Evolutionary conservation across 495 filamentous ascomycete genomes (phyloP).

Genomic region (Trichoderma erinaceum): DNA sequence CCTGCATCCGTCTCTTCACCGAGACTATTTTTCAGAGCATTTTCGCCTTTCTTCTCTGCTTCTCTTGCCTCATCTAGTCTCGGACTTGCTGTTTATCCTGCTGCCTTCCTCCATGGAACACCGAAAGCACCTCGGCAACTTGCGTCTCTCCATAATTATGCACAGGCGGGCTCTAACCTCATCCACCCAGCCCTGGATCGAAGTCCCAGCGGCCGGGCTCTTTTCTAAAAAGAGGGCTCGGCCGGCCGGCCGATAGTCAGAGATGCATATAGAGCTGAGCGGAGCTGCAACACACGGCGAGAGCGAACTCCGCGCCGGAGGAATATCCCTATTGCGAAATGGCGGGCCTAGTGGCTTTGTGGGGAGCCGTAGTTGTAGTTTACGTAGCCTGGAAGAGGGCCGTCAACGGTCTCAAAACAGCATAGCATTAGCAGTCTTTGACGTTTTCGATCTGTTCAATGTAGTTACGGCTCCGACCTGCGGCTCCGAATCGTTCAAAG

Average conservation of each 20-base stretch:
- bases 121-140: neutral
- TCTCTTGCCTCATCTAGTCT: neutral
- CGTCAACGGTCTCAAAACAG: too few species aligned
- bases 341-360: slow-evolving; percentile 4
- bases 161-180: neutral
- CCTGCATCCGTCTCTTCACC: neutral
- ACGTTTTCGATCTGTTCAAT: too few species aligned
- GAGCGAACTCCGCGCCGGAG: slow-evolving; percentile 10
- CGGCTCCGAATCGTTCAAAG: neutral
- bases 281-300: neutral
- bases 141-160: neutral
- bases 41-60: neutral
- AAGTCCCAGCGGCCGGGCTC: neutral
- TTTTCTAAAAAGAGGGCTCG: neutral
- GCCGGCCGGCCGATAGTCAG: neutral
- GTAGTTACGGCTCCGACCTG: too few species aligned
- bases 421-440: too few species aligned
- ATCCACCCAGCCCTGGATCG: too few species aligned
- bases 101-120: neutral
- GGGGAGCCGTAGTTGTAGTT: neutral
- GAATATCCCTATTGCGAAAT: slow-evolving; percentile 12
- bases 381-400: neutral
- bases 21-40: neutral
- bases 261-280: neutral
- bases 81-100: neutral